phyloP scores from a whole-genome alignment of 2,329 filamentous ascomycete species.

The Elsinoe australis region DNA sequence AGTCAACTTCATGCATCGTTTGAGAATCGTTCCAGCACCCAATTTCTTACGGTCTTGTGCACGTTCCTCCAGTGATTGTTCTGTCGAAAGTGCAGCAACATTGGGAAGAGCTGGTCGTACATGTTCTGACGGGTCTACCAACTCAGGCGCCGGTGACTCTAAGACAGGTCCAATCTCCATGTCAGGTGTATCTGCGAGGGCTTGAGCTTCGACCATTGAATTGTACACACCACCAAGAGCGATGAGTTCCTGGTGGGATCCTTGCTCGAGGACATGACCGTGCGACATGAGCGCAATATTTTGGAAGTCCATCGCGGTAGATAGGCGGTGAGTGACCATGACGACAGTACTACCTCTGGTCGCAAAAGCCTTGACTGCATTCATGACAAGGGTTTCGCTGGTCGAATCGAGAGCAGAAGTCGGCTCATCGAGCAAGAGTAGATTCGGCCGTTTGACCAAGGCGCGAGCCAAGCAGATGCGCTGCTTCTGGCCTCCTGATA shows the following conservation, averaged over 20 bases:
- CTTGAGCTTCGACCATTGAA: constrained; percentile 19
- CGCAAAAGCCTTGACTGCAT: constrained; percentile 37
- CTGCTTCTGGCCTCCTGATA: constrained; percentile 43
- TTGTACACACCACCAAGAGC: constrained; percentile 18
- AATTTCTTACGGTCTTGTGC: constrained; percentile 50
- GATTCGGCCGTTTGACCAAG: constrained; percentile 38
- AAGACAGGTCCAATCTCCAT: constrained; percentile 9
- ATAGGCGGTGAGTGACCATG: constrained; percentile 66
- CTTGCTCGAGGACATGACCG: constrained; percentile 55
- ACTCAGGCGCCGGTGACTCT: background rate
- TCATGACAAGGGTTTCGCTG: constrained; percentile 38
- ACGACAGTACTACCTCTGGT: constrained; percentile 53
- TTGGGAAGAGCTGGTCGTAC: no score
- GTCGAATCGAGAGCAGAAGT: constrained; percentile 40
- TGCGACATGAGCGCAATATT: constrained; percentile 70
- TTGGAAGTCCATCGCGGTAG: constrained; percentile 70
- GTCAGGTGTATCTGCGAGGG: constrained; percentile 11
- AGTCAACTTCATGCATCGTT: constrained; percentile 25
- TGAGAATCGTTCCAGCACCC: constrained; percentile 11
- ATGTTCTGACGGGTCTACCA: background rate
- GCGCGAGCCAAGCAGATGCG: constrained; percentile 42
- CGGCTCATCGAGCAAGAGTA: constrained; percentile 42
- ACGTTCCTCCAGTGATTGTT: no score
- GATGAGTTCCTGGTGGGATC: constrained; percentile 51
- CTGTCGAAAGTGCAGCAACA: no score